phyloP scores from a whole-genome alignment of 371 early-diverging fungal genomes.

The Mortierella sp. region DNA sequence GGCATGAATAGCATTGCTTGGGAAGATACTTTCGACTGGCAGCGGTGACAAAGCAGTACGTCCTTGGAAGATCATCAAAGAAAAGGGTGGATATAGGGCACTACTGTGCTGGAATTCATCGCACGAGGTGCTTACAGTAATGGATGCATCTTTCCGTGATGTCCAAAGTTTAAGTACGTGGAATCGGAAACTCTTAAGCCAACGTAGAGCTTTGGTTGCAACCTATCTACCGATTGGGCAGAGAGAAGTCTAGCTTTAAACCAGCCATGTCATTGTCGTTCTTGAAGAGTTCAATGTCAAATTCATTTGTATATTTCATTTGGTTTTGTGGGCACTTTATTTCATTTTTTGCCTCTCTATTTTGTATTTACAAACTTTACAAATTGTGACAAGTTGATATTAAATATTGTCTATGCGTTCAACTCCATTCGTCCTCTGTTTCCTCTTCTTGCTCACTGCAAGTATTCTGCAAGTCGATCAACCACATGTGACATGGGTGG shows the following conservation, averaged over 20 bases:
- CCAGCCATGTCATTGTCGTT: too few species aligned
- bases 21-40: neutral
- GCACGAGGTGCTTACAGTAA: neutral
- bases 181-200: neutral
- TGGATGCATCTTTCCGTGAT: neutral
- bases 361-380: neutral
- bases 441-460: slow-evolving; percentile 51
- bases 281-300: too few species aligned
- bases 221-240: too few species aligned
- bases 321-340: neutral
- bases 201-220: neutral
- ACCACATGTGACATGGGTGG: slow-evolving; percentile 77
- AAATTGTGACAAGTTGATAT: too few species aligned
- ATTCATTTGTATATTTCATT: too few species aligned
- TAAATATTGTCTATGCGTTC: neutral
- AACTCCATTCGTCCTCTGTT: neutral
- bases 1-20: neutral
- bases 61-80: neutral
- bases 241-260: too few species aligned
- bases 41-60: neutral
- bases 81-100: neutral
- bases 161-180: neutral
- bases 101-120: slow-evolving; percentile 1
- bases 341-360: neutral
- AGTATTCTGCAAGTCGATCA: slow-evolving; percentile 69